A percentile compares a stretch with the other conserved stretches of the same genome.
Conservation (phyloP, 176 grass and related monocot genomes). For the Rhynchospora breviuscula region DNA sequence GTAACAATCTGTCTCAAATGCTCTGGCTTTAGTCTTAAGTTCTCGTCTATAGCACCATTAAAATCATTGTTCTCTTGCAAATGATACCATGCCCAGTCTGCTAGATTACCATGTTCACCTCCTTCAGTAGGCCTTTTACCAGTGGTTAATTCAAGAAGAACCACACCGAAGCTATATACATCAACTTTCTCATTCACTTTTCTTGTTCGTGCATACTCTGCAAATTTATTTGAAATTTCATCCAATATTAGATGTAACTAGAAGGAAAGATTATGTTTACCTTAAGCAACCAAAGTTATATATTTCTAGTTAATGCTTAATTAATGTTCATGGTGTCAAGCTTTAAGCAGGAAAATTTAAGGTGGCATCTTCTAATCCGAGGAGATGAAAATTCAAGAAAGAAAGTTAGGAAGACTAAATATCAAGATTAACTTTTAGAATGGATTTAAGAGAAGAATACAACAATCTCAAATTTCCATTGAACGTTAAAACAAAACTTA, state of each 20-base stretch:
- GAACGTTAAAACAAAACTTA: not conserved
- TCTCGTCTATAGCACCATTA: not conserved
- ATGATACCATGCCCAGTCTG: not conserved
- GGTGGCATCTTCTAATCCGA: too few relatives aligned
- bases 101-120: not conserved
- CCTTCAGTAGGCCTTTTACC: not conserved
- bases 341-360: too few relatives aligned
- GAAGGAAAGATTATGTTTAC: too few relatives aligned
- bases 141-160: not conserved
- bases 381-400: too few relatives aligned
- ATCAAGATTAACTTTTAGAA: too few relatives aligned
- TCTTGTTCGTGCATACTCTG: not conserved
- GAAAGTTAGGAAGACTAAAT: too few relatives aligned
- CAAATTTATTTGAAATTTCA: not conserved
- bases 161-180: not conserved
- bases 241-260: not conserved
- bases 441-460: too few relatives aligned
- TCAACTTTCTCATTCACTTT: not conserved
- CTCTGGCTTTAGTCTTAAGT: not conserved
- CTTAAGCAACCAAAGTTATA: too few relatives aligned
- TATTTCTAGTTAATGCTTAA: too few relatives aligned
- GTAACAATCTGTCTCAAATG: not conserved
- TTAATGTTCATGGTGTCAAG: too few relatives aligned
- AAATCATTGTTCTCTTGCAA: not conserved
- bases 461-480: not conserved